Base-by-base conservation (phyloP, 1,139 yeast species). In the Suhomyces yuchorum region DNA sequence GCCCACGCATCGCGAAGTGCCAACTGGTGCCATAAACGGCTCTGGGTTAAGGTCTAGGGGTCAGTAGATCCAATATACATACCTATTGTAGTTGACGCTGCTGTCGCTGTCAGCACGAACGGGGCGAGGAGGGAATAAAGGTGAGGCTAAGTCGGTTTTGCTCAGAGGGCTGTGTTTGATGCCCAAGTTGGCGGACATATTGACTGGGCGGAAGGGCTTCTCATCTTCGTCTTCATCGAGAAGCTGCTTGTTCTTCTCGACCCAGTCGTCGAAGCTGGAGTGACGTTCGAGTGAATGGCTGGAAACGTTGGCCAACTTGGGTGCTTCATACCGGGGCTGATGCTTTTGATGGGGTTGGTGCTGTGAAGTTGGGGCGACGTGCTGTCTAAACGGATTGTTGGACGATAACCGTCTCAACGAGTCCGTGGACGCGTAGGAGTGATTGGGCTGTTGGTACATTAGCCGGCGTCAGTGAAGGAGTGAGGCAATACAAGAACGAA, bases 311-410 rank as follows among this genome's bases (percentile, higher is more conserved):
- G 50, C 37, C 40, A 53, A 47, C 37, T 43, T 46, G 42, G 53
- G 50, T 17, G 51, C 40, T 38, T 50, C 50, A 43, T 33, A 43
- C 42, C 18, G 24, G 23, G 39, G 48, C 15, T 40, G 38, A 36
- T 39, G 52, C 23, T 17, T 17, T 14, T 38, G 41, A 5, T 8
- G 24, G 38, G 19, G 14, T 14, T 15, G 39, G 19, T 11, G 4
- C 18, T 30, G 34, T 30, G 34, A 8, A 15, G 34, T 30, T 15
- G 34, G 11, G 34, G 39, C 39, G 26, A 39, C 26, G 15, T 42
- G 53, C 32, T 57, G 63, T 53, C 87, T 73, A 62, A 82, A 82
- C 17, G 87, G 87, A 56, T 82, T 82, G 58, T 81, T 80, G 24
- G 82, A 71, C 12, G 85, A 80, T 52, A 79, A 72, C 47, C 84